Evolutionary conservation across 768 basidiomycete species (phyloP).

Genomic region (Boletus rubropictus): DNA sequence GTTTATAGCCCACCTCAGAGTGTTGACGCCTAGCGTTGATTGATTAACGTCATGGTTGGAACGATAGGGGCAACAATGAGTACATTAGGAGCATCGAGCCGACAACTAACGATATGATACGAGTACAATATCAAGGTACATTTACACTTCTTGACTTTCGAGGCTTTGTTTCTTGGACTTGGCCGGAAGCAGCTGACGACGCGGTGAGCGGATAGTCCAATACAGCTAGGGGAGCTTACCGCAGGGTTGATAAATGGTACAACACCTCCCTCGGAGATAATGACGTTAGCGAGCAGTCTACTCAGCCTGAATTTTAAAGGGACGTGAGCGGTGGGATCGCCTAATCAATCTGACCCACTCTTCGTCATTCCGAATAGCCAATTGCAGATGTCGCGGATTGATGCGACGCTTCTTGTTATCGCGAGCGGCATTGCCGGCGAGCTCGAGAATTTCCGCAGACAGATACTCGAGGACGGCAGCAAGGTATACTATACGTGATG

Average conservation of each 20-base stretch:
- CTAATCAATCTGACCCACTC: constrained; percentile 44
- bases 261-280: constrained; percentile 95
- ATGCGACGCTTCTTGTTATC: constrained; percentile 96
- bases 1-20: neutral
- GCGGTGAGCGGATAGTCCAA: neutral
- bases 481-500: constrained; percentile 62
- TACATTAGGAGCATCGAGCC: constrained; percentile 7
- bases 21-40: too few species aligned
- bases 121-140: constrained; percentile 3
- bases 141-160: constrained; percentile 30
- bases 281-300: constrained; percentile 69
- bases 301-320: constrained; percentile 44
- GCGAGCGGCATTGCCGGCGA: constrained; percentile 85
- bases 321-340: neutral
- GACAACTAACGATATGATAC: neutral
- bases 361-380: constrained; percentile 92
- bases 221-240: constrained; percentile 20
- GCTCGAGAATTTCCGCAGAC: constrained; percentile 88
- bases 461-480: constrained; percentile 91
- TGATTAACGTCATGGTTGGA: too few species aligned
- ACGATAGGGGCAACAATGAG: neutral
- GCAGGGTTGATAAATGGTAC: constrained; percentile 75
- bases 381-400: constrained; percentile 89
- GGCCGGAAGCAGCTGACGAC: constrained; percentile 25
- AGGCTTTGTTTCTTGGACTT: constrained; percentile 30